These are phyloP conservation scores for Pezicula neosporulosa DNA, from an alignment of 2,329 filamentous ascomycete species.

Conservation along the genomic window DNA sequence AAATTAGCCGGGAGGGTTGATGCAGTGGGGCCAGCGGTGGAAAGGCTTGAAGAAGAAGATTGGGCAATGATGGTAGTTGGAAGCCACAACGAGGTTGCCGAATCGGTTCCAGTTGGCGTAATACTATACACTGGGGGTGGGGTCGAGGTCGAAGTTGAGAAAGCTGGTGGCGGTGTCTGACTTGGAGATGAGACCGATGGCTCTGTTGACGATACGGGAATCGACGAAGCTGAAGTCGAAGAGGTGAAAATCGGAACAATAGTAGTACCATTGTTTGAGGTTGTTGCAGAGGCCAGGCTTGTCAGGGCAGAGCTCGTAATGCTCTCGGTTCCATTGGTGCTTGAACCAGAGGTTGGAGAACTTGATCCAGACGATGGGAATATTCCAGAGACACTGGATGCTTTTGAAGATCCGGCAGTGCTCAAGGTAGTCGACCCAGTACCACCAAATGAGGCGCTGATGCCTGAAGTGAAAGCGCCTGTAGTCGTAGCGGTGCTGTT, in stretches of 20 bases:
- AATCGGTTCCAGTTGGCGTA: conserved; percentile 22
- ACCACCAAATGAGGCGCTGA: conserved; percentile 2
- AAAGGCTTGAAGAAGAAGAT: conserved; percentile 12
- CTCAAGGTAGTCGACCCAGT: too few relatives aligned
- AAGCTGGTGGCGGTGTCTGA: conserved; percentile 1
- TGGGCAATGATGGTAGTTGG: conserved; percentile 21
- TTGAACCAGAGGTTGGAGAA: neutral
- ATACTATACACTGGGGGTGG: conserved; percentile 6
- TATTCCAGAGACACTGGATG: neutral
- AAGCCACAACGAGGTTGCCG: conserved; percentile 20
- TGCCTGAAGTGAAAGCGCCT: neutral
- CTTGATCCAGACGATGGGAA: neutral
- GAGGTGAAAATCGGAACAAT: neutral
- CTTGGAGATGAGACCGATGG: neutral
- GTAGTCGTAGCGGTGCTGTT: conserved; percentile 9
- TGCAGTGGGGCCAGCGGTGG: conserved; percentile 18
- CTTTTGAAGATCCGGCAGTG: too few relatives aligned
- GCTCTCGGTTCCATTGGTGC: neutral
- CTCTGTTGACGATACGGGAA: conserved; percentile 1
- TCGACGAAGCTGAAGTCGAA: neutral
- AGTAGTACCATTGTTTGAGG: neutral
- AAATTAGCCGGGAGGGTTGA: conserved; percentile 15
- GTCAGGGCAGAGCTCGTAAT: neutral
- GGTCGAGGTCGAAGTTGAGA: conserved; percentile 1
- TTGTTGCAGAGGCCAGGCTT: neutral